A percentile compares a stretch with the other conserved stretches of the same genome.
phyloP scores from a whole-genome alignment of 352 stramenopile genomes.

The Halophytophthora polymorphica region DNA sequence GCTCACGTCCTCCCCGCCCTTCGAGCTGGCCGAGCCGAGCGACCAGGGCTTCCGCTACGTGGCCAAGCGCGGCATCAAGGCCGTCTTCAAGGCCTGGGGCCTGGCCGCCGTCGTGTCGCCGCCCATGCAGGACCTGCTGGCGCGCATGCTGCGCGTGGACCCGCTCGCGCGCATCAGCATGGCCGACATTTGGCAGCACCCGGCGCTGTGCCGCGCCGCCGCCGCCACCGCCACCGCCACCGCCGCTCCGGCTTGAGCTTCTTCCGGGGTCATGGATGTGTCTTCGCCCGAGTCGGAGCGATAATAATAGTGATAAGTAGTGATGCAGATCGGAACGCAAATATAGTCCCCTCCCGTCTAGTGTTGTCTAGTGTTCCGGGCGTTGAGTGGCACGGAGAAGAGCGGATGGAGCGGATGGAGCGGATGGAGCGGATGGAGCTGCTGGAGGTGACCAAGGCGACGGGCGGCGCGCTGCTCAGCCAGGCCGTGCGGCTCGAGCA shows the following conservation, averaged over 20 bases:
- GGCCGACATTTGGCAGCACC: constrained; percentile 60
- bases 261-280: too few species aligned
- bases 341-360: too few species aligned
- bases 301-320: too few species aligned
- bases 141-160: constrained; percentile 67
- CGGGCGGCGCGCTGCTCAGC: constrained; percentile 17
- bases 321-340: too few species aligned
- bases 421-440: too few species aligned
- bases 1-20: constrained; percentile 90
- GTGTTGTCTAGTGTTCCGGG: too few species aligned
- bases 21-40: constrained; percentile 79
- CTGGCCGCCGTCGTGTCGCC: constrained; percentile 40
- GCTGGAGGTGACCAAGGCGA: constrained; percentile 31
- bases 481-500: constrained; percentile 29
- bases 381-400: too few species aligned
- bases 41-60: constrained; percentile 90
- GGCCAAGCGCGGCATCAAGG: constrained; percentile 61
- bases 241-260: too few species aligned
- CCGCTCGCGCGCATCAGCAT: constrained; percentile 54
- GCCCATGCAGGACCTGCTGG: constrained; percentile 66
- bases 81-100: constrained; percentile 71
- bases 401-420: too few species aligned
- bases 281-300: too few species aligned
- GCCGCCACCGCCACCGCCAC: too few species aligned
- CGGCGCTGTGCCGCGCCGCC: constrained; percentile 32